A percentile compares a stretch with the other conserved stretches of the same genome.
Conservation (phyloP, 116 monocot species). For the Posidonia oceanica region DNA sequence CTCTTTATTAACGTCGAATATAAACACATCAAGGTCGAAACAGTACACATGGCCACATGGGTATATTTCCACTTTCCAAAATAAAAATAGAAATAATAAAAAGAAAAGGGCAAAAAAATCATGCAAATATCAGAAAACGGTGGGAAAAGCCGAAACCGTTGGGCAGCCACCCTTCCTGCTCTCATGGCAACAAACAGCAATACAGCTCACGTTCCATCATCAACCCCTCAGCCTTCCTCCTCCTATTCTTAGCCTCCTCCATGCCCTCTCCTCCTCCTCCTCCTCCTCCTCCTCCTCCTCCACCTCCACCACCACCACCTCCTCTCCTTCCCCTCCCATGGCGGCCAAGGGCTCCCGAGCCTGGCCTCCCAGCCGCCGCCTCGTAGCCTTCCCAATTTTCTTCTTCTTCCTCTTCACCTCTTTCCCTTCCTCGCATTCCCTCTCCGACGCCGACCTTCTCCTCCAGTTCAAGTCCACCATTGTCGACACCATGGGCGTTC, state of each 20-base stretch:
- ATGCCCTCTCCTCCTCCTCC: background rate
- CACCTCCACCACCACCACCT: background rate
- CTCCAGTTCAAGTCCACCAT: conserved; percentile 18
- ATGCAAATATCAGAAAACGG: too few species aligned
- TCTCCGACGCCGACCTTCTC: conserved; percentile 13
- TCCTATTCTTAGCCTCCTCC: conserved; percentile 8
- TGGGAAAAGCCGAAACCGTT: too few species aligned
- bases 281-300: background rate
- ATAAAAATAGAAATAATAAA: too few species aligned
- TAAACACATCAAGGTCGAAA: too few species aligned
- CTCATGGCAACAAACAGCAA: too few species aligned
- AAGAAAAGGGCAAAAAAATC: too few species aligned
- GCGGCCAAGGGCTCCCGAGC: background rate
- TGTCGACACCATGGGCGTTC: conserved; percentile 11
- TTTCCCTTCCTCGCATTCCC: background rate
- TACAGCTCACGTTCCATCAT: background rate
- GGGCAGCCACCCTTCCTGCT: too few species aligned
- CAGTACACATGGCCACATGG: too few species aligned
- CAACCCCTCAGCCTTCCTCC: background rate
- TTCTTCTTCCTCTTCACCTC: conserved; percentile 6
- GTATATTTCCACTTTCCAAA: too few species aligned
- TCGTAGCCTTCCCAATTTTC: background rate
- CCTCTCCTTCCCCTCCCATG: background rate
- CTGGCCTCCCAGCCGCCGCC: background rate
- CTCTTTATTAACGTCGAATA: too few species aligned